phyloP scores from a whole-genome alignment of 2,329 filamentous ascomycete genomes.

The Hypomyces perniciosus region DNA sequence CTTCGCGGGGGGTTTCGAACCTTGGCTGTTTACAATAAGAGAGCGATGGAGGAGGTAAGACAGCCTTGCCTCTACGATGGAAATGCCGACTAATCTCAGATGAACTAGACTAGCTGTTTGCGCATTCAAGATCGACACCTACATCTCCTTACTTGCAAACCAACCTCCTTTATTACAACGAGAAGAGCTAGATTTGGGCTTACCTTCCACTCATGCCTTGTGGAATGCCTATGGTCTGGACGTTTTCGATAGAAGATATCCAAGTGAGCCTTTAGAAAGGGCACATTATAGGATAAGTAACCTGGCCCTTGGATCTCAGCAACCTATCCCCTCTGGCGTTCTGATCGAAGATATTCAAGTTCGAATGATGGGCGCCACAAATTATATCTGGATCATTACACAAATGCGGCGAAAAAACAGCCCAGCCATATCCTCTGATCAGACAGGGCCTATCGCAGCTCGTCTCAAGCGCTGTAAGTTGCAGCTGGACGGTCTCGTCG shows the following conservation, averaged over 20 bases:
- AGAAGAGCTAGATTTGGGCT: constrained; percentile 32
- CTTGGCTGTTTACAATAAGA: constrained; percentile 25
- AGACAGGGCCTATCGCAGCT: constrained; percentile 4
- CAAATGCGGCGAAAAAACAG: constrained; percentile 21
- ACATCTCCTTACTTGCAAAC: constrained; percentile 27
- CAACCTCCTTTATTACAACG: constrained; percentile 27
- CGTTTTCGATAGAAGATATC: constrained; percentile 29
- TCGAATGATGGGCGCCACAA: constrained; percentile 24
- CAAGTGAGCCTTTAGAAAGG: constrained; percentile 27
- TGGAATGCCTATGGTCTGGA: constrained; percentile 34
- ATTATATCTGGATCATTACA: constrained; percentile 26
- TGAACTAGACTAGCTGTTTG: constrained; percentile 26
- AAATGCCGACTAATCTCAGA: constrained; percentile 1
- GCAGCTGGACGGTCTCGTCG: constrained; percentile 16
- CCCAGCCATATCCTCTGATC: constrained; percentile 8
- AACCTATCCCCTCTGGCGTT: constrained; percentile 21
- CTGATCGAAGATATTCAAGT: constrained; percentile 31
- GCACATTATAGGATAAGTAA: constrained; percentile 25
- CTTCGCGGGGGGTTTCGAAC: constrained; percentile 32
- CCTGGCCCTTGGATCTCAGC: constrained; percentile 22
- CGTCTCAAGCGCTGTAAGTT: constrained; percentile 15
- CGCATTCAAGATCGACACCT: constrained; percentile 35
- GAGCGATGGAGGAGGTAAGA: constrained; percentile 32
- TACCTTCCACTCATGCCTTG: constrained; percentile 28
- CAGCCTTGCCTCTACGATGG: neutral